Conservation (phyloP, 352 stramenopile species). For the Phytophthora fragariae region DNA sequence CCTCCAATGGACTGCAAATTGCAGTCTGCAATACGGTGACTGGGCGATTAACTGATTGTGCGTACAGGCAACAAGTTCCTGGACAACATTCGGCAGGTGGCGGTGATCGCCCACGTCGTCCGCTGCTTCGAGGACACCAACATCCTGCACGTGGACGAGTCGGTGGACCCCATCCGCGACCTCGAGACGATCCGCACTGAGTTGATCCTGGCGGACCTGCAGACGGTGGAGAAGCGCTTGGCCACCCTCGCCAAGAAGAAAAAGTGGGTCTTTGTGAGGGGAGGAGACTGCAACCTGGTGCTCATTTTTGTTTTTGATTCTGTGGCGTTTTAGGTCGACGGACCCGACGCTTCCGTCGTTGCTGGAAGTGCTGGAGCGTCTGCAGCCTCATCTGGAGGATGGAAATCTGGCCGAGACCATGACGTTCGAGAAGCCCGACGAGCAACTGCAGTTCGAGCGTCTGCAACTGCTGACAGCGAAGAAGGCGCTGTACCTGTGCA, state of each 20-base stretch:
- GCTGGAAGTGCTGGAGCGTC: constrained; percentile 63
- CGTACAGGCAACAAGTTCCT: constrained; percentile 84
- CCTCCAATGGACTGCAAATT: background rate
- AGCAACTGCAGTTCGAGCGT: constrained; percentile 86
- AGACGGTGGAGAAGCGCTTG: constrained; percentile 80
- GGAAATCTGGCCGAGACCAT: constrained; percentile 69
- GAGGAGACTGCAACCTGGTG: background rate
- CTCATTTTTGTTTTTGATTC: constrained; percentile 11
- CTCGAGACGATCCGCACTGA: constrained; percentile 98
- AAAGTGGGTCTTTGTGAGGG: constrained; percentile 46
- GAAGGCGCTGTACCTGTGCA: constrained; percentile 97
- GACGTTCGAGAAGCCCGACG: constrained; percentile 80
- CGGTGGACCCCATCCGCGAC: constrained; percentile 96
- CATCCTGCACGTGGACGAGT: constrained; percentile 97
- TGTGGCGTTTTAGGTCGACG: constrained; percentile 41
- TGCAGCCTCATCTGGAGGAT: constrained; percentile 84
- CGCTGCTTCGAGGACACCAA: constrained; percentile 98
- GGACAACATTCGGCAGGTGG: constrained; percentile 87
- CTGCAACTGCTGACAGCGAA: constrained; percentile 92
- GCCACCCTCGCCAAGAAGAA: constrained; percentile 81
- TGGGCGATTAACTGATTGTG: background rate
- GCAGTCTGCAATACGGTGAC: background rate
- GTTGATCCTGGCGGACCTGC: constrained; percentile 93
- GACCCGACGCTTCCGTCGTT: constrained; percentile 66
- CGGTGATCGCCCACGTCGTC: constrained; percentile 91